Evolutionary conservation across 2,329 filamentous ascomycete genomes (phyloP).

Genomic region (Colletotrichum sp.): DNA sequence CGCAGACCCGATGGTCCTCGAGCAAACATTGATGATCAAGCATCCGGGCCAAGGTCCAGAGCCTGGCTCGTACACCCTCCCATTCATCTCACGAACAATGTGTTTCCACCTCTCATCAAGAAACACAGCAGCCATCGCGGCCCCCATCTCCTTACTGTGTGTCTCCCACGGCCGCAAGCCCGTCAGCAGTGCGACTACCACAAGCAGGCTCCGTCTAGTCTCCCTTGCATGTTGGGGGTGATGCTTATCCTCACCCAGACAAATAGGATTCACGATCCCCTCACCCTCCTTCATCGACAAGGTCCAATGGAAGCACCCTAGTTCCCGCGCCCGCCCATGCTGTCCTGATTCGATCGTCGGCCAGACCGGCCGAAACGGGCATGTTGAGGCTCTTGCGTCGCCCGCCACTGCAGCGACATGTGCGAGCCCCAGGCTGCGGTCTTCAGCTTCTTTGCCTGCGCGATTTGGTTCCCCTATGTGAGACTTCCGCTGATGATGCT

Average conservation of each 20-base stretch:
- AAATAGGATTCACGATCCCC: not conserved
- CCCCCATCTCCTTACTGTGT: not conserved
- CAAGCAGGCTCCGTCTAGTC: conserved; percentile 7
- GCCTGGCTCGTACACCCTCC: not conserved
- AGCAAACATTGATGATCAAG: not conserved
- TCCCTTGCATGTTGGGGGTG: not conserved
- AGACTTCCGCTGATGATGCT: not conserved
- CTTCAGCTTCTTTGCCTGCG: not conserved
- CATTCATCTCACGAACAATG: not conserved
- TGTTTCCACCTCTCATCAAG: not conserved
- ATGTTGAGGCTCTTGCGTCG: not conserved
- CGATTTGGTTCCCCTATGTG: not conserved
- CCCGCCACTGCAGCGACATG: not conserved
- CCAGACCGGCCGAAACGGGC: conserved; percentile 6
- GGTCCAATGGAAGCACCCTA: not conserved
- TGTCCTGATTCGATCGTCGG: not conserved
- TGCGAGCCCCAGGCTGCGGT: not conserved
- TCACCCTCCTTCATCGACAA: not conserved
- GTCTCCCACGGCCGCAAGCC: not conserved
- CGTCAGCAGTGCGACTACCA: not conserved
- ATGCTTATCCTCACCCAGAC: not conserved
- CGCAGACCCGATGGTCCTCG: not conserved
- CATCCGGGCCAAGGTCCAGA: not conserved
- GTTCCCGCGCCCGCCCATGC: not conserved
- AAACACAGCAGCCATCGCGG: not conserved